Evolutionary conservation across 306 rosid species (phyloP).

Genomic region (Glycine soja): DNA sequence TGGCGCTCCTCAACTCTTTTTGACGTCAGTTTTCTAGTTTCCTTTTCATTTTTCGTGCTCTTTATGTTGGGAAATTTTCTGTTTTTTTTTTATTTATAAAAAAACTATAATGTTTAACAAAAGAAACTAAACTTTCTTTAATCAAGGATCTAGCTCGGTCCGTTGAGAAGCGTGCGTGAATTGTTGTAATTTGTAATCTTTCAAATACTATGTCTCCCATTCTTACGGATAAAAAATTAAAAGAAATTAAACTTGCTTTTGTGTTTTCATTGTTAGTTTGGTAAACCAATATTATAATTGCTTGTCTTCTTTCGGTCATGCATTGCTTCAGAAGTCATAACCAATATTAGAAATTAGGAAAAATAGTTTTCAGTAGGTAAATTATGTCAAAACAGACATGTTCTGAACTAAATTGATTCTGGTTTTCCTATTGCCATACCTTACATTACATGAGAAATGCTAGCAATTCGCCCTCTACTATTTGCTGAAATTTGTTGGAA

Average conservation of each 20-base stretch:
- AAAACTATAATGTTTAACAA: too few species aligned
- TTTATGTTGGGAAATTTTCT: background rate
- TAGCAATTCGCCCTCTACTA: background rate
- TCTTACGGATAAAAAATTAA: too few species aligned
- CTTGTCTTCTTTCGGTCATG: background rate
- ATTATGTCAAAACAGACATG: background rate
- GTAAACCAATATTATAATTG: background rate
- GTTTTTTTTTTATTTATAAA: background rate
- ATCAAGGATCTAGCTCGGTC: too few species aligned
- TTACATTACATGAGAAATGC: background rate
- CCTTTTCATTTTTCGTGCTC: background rate
- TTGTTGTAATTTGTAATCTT: too few species aligned
- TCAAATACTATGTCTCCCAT: too few species aligned
- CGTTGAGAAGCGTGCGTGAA: too few species aligned
- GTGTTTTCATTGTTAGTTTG: too few species aligned
- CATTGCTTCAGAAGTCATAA: background rate
- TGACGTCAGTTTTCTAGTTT: conserved; percentile 59
- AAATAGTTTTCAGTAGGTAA: background rate
- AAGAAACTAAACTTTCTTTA: too few species aligned
- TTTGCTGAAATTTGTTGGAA: background rate
- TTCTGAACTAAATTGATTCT: background rate
- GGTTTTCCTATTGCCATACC: conserved; percentile 11
- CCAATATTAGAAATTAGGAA: conserved; percentile 10
- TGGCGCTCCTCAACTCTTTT: conserved; percentile 61
- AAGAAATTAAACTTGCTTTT: too few species aligned